Evolutionary conservation across 1,139 yeast species (phyloP), one percentile per base, ranked within the genome.

Genomic region (Candida mesenterica): DNA sequence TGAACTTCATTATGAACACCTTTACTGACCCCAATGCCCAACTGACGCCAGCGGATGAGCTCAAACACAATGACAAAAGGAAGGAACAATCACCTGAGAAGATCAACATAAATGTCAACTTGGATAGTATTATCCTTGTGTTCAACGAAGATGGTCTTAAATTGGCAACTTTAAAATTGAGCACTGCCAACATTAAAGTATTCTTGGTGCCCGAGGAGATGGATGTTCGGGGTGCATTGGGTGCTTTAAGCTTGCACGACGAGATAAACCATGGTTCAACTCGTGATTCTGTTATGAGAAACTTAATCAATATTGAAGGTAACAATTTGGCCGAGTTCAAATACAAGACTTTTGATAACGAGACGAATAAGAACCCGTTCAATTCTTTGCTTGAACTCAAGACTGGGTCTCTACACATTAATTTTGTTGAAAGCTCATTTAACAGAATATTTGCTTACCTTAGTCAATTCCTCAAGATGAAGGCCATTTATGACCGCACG

Each of bases 121-220:
- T 92, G 52, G 88, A 82, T 38, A 82, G 96, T 51, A 77, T 92
- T 12, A 78, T 82, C 16, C 55, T 88, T 40, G 78, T 86, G 4
- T 65, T 94, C 31, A 86, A 87, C 53, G 97, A 92, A 50, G 95
- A 88, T 43, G 84, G 92, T 3, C 69, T 82, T 30, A 82, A 85
- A 46, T 59, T 94, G 31, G 96, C 96, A 0, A 88, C 96, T 0
- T 55, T 90, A 41, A 75, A 77, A 36, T 65, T 94, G 36, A 82
- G 88, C 37, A 77, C 85, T 7, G 97, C 96, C 2, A 73, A 75
- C 33, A 73, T 89, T 31, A 64, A 70, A 12, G 77, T 87, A 5
- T 68, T 81, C 26, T 57, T 89, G 28, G 64, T 88, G 14, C 95
- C 95, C 0, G 95, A 84, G 45, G 79, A 79, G 28, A 70, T 90